phyloP scores from a whole-genome alignment of 2,329 filamentous ascomycete genomes.

The Neocucurbitaria cava region DNA sequence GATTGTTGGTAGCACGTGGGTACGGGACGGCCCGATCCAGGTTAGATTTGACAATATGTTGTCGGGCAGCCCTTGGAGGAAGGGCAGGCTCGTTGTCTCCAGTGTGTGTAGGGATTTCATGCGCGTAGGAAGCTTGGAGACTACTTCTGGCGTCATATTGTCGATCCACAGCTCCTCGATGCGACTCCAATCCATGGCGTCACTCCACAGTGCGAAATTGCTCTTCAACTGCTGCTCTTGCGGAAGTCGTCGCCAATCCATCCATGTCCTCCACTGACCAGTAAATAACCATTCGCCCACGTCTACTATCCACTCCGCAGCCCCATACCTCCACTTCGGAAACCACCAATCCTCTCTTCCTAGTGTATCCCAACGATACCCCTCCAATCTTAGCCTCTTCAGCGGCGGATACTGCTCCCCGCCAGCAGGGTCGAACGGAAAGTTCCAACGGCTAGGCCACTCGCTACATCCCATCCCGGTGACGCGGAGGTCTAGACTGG shows the following conservation, averaged over 20 bases:
- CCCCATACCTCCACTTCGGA: not conserved
- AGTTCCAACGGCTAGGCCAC: conserved; percentile 7
- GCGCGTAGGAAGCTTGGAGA: not conserved
- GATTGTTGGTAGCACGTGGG: conserved; percentile 2
- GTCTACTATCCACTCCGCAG: not conserved
- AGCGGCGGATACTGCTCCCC: conserved; percentile 16
- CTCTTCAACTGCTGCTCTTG: conserved; percentile 9
- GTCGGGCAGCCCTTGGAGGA: conserved; percentile 5
- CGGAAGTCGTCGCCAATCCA: not conserved
- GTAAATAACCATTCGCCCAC: not conserved
- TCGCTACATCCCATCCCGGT: conserved; percentile 3
- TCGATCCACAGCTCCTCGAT: conserved; percentile 11
- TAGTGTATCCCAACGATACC: conserved; percentile 9
- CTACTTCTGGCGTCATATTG: not conserved
- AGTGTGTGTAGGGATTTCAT: conserved; percentile 6
- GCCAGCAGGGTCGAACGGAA: conserved; percentile 16
- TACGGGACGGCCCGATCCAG: not conserved
- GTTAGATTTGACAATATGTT: conserved; percentile 15
- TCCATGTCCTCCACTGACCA: conserved; percentile 4
- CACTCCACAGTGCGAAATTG: conserved; percentile 17
- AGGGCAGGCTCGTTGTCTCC: conserved; percentile 6
- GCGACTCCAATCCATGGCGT: conserved; percentile 19
- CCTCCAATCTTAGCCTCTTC: conserved; percentile 10
- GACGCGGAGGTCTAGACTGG: conserved; percentile 15
- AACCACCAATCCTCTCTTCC: not conserved